phyloP scores from a whole-genome alignment of 2,329 filamentous ascomycete genomes.

The Lomentospora prolificans region DNA sequence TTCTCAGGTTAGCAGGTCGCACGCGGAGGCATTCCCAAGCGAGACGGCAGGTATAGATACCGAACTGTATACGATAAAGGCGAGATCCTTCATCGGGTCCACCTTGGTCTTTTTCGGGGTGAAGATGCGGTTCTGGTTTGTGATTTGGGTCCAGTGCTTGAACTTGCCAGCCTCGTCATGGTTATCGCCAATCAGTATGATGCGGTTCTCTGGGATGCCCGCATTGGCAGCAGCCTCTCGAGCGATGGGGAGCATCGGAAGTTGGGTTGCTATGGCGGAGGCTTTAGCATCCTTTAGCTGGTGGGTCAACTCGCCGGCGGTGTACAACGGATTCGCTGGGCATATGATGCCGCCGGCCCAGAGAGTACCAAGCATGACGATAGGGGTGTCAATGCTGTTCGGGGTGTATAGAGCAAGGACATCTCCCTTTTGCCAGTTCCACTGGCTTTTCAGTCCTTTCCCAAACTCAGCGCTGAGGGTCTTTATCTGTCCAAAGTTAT shows the following conservation, averaged over 20 bases:
- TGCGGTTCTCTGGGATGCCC: conserved; percentile 60
- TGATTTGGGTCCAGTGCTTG: conserved; percentile 64
- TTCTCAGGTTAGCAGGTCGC: background rate
- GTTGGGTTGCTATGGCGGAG: conserved; percentile 66
- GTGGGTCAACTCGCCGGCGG: conserved; percentile 69
- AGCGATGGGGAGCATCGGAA: conserved; percentile 53
- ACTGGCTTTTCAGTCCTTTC: conserved; percentile 62
- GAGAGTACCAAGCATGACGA: conserved; percentile 65
- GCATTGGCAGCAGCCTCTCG: conserved; percentile 57
- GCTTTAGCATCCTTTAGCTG: conserved; percentile 73
- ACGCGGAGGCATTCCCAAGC: background rate
- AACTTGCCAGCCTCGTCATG: conserved; percentile 46
- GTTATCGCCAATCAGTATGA: conserved; percentile 67
- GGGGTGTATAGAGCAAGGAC: conserved; percentile 75
- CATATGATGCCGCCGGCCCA: conserved; percentile 70
- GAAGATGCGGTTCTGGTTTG: conserved; percentile 45
- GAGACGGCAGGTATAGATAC: conserved; percentile 15
- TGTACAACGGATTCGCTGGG: conserved; percentile 86
- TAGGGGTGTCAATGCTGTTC: conserved; percentile 75
- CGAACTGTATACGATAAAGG: conserved; percentile 79
- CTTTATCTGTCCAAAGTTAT: conserved; percentile 62
- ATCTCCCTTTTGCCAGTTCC: conserved; percentile 74
- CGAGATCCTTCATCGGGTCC: conserved; percentile 61
- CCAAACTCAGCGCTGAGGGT: conserved; percentile 65
- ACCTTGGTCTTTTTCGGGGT: conserved; percentile 47